phyloP scores from a whole-genome alignment of 1,284 basidiomycete species.

The Cutaneotrichosporon cavernicola region DNA sequence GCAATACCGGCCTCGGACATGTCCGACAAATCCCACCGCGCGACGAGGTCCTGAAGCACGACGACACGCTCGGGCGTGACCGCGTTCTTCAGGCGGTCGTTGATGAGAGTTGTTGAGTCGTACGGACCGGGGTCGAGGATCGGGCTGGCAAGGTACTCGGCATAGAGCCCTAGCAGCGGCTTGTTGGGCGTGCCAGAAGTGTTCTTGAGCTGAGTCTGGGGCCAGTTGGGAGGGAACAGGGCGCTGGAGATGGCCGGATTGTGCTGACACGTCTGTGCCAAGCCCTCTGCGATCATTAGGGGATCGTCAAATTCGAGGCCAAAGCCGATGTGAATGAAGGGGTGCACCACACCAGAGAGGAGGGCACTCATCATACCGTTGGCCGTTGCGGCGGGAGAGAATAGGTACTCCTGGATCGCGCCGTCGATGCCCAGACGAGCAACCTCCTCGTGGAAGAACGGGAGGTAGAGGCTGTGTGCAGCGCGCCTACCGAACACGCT shows the following conservation, averaged over 20 bases:
- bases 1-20: constrained; percentile 51
- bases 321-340: constrained; percentile 67
- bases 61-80: constrained; percentile 54
- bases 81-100: constrained; percentile 53
- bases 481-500: constrained; percentile 60
- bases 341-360: constrained; percentile 58
- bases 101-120: constrained; percentile 58
- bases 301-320: constrained; percentile 63
- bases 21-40: constrained; percentile 57
- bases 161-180: constrained; percentile 38
- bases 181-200: neutral
- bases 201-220: constrained; percentile 16
- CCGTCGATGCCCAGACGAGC: constrained; percentile 54
- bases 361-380: constrained; percentile 62
- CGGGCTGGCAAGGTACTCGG: constrained; percentile 23
- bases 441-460: constrained; percentile 61
- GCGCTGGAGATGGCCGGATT: constrained; percentile 96
- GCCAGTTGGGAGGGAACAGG: constrained; percentile 32
- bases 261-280: constrained; percentile 86
- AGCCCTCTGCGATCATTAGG: constrained; percentile 60
- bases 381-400: constrained; percentile 52
- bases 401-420: constrained; percentile 60
- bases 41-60: constrained; percentile 58
- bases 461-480: constrained; percentile 60
- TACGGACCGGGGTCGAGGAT: constrained; percentile 59